A percentile compares a stretch with the other conserved stretches of the same genome.
These are phyloP conservation scores for Phytophthora aleatoria DNA, from an alignment of 352 stramenopile species.

Conservation along the genomic window DNA sequence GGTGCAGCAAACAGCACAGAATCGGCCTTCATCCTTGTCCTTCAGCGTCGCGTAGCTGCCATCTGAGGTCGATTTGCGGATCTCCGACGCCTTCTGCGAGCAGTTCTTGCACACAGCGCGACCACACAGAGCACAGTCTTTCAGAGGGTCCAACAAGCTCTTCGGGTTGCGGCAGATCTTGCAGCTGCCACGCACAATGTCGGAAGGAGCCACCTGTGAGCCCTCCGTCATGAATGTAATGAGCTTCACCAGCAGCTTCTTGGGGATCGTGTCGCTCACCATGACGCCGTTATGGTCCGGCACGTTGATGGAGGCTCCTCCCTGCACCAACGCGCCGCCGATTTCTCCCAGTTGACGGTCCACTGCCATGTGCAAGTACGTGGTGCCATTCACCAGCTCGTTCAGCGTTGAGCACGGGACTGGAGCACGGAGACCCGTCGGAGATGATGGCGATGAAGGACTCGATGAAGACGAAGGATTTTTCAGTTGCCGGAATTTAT, in stretches of 20 bases:
- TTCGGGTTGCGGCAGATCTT: constrained; percentile 87
- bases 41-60: constrained; percentile 40
- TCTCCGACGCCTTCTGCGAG: constrained; percentile 77
- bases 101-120: constrained; percentile 84
- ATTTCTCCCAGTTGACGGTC: constrained; percentile 74
- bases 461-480: constrained; percentile 14
- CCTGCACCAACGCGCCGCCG: constrained; percentile 63
- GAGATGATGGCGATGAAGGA: constrained; percentile 25
- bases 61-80: constrained; percentile 55
- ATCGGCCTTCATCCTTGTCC: constrained; percentile 67
- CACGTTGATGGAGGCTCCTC: constrained; percentile 85
- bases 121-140: constrained; percentile 78
- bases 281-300: constrained; percentile 78
- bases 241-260: constrained; percentile 78
- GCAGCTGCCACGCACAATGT: constrained; percentile 65
- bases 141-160: constrained; percentile 71
- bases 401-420: constrained; percentile 48
- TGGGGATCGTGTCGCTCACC: constrained; percentile 77
- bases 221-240: constrained; percentile 83
- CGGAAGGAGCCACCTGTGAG: constrained; percentile 58
- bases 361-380: constrained; percentile 86
- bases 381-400: constrained; percentile 74
- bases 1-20: constrained; percentile 81
- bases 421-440: constrained; percentile 14
- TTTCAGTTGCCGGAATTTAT: constrained; percentile 44